Base-by-base conservation (phyloP, 768 basidiomycete genomes). In the Russula ochroleuca region DNA sequence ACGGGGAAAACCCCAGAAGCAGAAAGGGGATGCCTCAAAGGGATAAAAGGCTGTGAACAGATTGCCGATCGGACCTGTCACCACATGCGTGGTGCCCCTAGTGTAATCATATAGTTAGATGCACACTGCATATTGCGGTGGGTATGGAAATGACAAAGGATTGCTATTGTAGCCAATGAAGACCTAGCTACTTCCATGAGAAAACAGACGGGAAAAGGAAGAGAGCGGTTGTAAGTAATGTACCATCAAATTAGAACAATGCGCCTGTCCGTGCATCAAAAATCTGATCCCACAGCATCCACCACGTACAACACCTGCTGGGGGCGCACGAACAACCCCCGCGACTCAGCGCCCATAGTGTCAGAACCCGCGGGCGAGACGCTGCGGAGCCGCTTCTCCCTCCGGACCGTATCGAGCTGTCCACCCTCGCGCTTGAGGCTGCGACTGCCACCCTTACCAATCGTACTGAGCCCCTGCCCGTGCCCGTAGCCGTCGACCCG, bases 221-320 rank as follows among this genome's bases (percentile, higher is more conserved):
- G 53, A 43, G 47, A 59, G 47, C 52, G 55, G 41, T 25, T 25
- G 52, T 64, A 21, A 60, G 43, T 49, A 61, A 56, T 28, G 54
- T 65, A 51, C 40, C 37, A 21, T 33, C 31, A 13, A 49, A 57
- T 57, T 54, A 37, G n/a, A 38, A 54, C 40, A 17, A 25, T 25
- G 7, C n/a, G 48, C 40, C 33, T 41, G 37, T 10, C 23, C 23
- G 55, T 35, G 11, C 47, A 48, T 67, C 59, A 68, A 50, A 67
- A 62, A 60, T 68, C 67, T 19, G 61, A 67, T 38, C 67, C 89
- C 47, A 90, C 85, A 40, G 92, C 92, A 72, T 92, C 89, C 38
- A 93, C 85, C 33, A 94, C 91, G 71, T 93, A 92, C 58, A 94
- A 76, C 60, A 93, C 90, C 72, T 92, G 90, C 74, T 90, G 88